Conservation (phyloP, 352 stramenopile genomes). For the Phytophthora palmivora region DNA sequence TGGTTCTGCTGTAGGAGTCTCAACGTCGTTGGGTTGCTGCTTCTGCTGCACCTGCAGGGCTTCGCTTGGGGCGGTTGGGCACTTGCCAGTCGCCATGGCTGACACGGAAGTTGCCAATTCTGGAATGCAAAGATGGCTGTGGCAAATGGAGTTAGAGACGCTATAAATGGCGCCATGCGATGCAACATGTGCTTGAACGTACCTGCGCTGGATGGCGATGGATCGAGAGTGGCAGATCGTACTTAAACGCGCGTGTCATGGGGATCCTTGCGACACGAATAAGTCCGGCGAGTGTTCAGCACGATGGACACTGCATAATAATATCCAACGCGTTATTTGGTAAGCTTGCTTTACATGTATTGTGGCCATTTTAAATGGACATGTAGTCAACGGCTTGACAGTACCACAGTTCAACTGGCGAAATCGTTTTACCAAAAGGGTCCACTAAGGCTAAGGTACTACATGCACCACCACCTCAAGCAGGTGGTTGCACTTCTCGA, state of each 20-base stretch:
- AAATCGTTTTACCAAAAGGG: too few species aligned
- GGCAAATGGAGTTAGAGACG: not conserved
- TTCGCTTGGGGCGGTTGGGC: conserved; percentile 14
- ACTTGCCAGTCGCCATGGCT: conserved; percentile 33
- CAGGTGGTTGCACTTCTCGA: not conserved
- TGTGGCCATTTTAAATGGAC: not conserved
- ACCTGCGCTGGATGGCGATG: conserved; percentile 17
- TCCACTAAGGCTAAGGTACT: too few species aligned
- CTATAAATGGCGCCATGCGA: conserved; percentile 9
- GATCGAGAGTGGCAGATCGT: conserved; percentile 25
- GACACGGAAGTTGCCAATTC: conserved; percentile 23
- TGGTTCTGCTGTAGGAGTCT: conserved; percentile 5
- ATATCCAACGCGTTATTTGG: too few species aligned
- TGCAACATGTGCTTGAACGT: conserved; percentile 5
- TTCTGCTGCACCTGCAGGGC: conserved; percentile 23
- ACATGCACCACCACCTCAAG: conserved; percentile 1
- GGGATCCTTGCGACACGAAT: conserved; percentile 26
- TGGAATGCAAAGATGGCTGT: conserved; percentile 24
- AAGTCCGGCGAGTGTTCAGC: conserved; percentile 14
- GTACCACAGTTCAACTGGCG: conserved; percentile 26
- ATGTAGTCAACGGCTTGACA: not conserved
- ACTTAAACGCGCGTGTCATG: conserved; percentile 13
- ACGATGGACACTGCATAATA: not conserved
- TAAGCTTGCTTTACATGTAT: too few species aligned
- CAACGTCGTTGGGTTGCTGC: conserved; percentile 9